Conservation (phyloP, 106 monocot genomes). For the Dendrobium huoshanense region DNA sequence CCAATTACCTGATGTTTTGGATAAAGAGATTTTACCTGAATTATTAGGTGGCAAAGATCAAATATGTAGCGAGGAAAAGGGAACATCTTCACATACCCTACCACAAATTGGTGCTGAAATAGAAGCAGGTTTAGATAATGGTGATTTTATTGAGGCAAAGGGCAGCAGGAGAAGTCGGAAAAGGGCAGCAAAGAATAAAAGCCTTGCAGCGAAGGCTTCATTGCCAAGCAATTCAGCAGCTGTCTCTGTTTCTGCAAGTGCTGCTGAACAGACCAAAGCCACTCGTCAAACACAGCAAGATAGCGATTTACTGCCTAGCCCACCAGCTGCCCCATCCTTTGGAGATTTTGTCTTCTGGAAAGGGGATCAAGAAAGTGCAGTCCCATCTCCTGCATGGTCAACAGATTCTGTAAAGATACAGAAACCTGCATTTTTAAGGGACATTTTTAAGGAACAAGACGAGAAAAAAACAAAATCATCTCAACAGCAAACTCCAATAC, state of each 20-base stretch:
- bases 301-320: slow-evolving; percentile 44
- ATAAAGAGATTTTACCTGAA: slow-evolving; percentile 66
- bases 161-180: slow-evolving; percentile 72
- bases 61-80: slow-evolving; percentile 14
- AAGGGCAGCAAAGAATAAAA: slow-evolving; percentile 73
- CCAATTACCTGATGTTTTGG: slow-evolving; percentile 74
- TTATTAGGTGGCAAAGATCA: slow-evolving; percentile 27
- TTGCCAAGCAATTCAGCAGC: slow-evolving; percentile 43
- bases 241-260: slow-evolving; percentile 13
- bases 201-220: slow-evolving; percentile 44
- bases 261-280: slow-evolving; percentile 40
- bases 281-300: slow-evolving; percentile 42
- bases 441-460: slow-evolving; percentile 85
- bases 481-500: slow-evolving; percentile 34
- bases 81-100: slow-evolving; percentile 11
- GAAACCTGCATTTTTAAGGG: slow-evolving; percentile 62
- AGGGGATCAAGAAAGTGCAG: slow-evolving; percentile 46
- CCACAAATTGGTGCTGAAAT: slow-evolving; percentile 9
- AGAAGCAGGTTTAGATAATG: slow-evolving; percentile 20
- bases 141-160: slow-evolving; percentile 93
- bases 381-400: slow-evolving; percentile 72
- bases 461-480: slow-evolving; percentile 26
- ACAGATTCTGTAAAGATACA: slow-evolving; percentile 44
- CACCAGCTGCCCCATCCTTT: slow-evolving; percentile 72
- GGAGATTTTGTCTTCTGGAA: slow-evolving; percentile 95